Percentiles rank a stretch among this genome's conserved stretches.
Conservation (phyloP, 108 stramenopile genomes). For the Bacterosira constricta region DNA sequence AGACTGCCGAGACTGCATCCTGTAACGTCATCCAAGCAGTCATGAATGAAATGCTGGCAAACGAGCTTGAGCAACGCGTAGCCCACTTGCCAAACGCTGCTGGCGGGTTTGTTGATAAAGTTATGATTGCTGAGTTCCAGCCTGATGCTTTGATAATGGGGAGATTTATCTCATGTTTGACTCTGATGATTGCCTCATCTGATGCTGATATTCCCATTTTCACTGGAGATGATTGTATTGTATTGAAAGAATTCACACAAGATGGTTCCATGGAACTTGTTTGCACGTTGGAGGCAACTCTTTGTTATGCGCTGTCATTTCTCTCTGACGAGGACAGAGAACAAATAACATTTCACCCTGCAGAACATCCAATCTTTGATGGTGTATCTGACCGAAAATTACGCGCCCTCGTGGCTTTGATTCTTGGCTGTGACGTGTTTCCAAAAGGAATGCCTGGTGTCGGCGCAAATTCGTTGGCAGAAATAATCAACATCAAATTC, state of each 20-base stretch:
- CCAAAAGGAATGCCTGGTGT: constrained; percentile 10
- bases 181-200: constrained; percentile 17
- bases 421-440: constrained; percentile 34
- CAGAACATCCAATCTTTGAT: no score
- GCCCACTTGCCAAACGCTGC: constrained; percentile 12
- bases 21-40: neutral
- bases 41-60: neutral
- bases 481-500: neutral
- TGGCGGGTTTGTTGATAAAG: no score
- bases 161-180: neutral
- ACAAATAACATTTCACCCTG: no score
- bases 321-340: no score
- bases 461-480: constrained; percentile 1
- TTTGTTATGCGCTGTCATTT: neutral
- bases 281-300: neutral
- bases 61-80: neutral
- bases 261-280: constrained; percentile 6
- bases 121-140: constrained; percentile 29
- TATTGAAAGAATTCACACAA: constrained; percentile 15
- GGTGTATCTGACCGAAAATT: neutral
- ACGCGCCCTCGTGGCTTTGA: no score
- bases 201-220: no score
- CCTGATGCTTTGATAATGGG: constrained; percentile 30
- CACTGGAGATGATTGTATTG: constrained; percentile 20
- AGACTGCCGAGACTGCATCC: no score